phyloP scores from a whole-genome alignment of 495 filamentous ascomycete genomes.

The Letharia columbiana region DNA sequence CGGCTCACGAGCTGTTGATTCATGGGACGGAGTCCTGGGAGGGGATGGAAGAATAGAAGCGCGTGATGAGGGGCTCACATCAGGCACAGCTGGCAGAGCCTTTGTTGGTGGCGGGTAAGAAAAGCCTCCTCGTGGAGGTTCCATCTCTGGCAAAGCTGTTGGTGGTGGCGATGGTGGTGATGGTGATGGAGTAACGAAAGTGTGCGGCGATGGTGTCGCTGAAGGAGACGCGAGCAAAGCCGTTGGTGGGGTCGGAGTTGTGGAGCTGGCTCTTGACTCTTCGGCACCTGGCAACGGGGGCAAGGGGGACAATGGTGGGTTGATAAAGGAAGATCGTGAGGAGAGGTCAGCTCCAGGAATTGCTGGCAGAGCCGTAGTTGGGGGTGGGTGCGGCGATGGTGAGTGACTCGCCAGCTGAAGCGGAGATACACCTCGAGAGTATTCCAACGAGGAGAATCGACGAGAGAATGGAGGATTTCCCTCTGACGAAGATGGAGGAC shows the following conservation, averaged over 20 bases:
- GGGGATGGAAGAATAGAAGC: not conserved
- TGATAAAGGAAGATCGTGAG: conserved; percentile 10
- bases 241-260: not conserved
- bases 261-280: conserved; percentile 3
- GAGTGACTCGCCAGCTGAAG: conserved; percentile 10
- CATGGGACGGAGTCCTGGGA: not conserved
- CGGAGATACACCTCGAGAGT: conserved; percentile 23
- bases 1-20: not conserved
- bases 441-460: conserved; percentile 25
- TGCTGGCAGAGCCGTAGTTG: conserved; percentile 20
- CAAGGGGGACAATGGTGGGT: conserved; percentile 7
- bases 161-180: not conserved
- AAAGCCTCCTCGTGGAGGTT: not conserved
- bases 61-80: not conserved
- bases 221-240: not conserved
- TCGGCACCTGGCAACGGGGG: not conserved
- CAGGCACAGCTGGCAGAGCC: not conserved
- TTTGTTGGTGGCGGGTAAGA: not conserved
- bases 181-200: not conserved
- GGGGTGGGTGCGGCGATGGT: conserved; percentile 24
- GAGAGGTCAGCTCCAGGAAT: conserved; percentile 14
- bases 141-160: not conserved
- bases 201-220: not conserved
- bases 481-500: conserved; percentile 9
- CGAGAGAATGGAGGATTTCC: conserved; percentile 15